These are phyloP conservation scores for Haplosporangium sp. DNA, from an alignment of 371 early-diverging fungal genomes.

Conservation along the genomic window DNA sequence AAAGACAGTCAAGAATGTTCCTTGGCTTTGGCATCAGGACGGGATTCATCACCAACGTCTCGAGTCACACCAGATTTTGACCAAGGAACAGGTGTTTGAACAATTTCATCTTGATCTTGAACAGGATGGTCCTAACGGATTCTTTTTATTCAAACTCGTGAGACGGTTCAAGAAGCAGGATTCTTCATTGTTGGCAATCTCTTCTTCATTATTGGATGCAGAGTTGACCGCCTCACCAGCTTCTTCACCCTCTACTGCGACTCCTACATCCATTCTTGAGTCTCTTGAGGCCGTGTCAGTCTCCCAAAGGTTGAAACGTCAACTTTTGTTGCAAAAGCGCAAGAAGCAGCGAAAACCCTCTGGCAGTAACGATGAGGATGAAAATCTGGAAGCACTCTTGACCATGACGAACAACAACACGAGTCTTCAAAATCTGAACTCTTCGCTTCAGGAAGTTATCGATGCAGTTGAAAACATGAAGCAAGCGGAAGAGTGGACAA, in stretches of 20 bases:
- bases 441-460: constrained; percentile 47
- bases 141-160: constrained; percentile 52
- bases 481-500: constrained; percentile 25
- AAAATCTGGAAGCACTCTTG: constrained; percentile 37
- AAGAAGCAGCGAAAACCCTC: constrained; percentile 36
- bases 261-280: constrained; percentile 40
- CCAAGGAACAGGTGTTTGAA: constrained; percentile 54
- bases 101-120: constrained; percentile 50
- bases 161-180: constrained; percentile 40
- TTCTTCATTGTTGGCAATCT: constrained; percentile 19
- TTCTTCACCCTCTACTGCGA: constrained; percentile 5
- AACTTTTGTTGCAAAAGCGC: constrained; percentile 44
- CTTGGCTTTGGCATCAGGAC: constrained; percentile 54
- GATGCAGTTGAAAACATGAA: constrained; percentile 42
- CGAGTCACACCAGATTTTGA: constrained; percentile 53
- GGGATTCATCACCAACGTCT: constrained; percentile 45
- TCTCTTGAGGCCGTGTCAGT: constrained; percentile 42
- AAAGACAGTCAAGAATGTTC: constrained; percentile 24
- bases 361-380: constrained; percentile 29
- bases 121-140: constrained; percentile 49
- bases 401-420: constrained; percentile 39
- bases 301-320: constrained; percentile 45
- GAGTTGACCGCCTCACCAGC: constrained; percentile 34
- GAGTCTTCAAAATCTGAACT: constrained; percentile 44
- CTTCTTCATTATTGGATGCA: constrained; percentile 24